These are phyloP conservation scores for Vitis labrusca DNA, from an alignment of 164 flowering plant genomes.

Conservation along the genomic window DNA sequence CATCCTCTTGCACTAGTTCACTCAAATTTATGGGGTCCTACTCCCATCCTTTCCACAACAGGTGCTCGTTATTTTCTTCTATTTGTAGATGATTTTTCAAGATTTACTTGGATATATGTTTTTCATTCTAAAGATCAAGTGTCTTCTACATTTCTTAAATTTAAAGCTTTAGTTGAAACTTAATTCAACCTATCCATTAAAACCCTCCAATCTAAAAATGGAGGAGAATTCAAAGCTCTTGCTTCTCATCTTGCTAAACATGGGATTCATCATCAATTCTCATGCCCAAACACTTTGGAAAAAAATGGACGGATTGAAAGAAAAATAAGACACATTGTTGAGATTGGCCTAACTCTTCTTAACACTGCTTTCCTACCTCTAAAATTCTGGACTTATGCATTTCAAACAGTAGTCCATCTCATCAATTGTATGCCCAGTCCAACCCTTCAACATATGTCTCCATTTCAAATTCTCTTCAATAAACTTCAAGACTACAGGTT, in stretches of 20 bases:
- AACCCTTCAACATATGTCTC: background rate
- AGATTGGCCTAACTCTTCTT: slow-evolving; percentile 16
- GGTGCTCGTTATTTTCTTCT: no score
- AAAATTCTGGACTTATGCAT: slow-evolving; percentile 20
- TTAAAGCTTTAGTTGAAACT: no score
- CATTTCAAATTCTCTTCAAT: slow-evolving; percentile 1
- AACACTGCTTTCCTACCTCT: slow-evolving; percentile 8
- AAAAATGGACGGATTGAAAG: slow-evolving; percentile 16
- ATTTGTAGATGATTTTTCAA: no score
- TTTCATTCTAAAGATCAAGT: no score
- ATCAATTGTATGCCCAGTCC: slow-evolving; percentile 18
- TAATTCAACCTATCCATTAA: no score
- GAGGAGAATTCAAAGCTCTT: slow-evolving; percentile 10
- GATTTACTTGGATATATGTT: no score
- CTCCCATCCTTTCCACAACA: no score
- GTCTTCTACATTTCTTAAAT: no score
- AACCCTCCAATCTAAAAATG: slow-evolving; percentile 10
- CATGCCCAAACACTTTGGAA: slow-evolving; percentile 20
- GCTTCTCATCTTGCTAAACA: background rate
- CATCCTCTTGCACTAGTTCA: no score
- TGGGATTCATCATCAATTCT: slow-evolving; percentile 11
- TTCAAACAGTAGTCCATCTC: slow-evolving; percentile 12
- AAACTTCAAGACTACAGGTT: no score
- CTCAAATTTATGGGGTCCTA: no score
- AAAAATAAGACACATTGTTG: slow-evolving; percentile 5